A percentile compares a stretch with the other conserved stretches of the same genome.
Conservation (phyloP, 2,329 filamentous ascomycete genomes). For the Cladophialophora immunda region DNA sequence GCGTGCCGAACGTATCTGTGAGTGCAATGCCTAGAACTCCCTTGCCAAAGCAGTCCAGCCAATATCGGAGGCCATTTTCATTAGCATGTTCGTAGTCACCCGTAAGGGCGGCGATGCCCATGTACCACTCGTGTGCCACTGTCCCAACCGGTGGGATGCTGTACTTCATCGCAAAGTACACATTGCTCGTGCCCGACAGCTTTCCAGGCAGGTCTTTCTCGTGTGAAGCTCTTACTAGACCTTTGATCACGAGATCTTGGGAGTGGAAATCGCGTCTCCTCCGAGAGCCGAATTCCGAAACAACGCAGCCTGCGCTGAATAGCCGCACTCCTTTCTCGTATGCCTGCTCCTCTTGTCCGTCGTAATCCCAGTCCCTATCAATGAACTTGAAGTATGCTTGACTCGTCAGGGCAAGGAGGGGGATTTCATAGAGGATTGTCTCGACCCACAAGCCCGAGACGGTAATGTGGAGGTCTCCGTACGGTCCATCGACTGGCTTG, state of each 20-base stretch:
- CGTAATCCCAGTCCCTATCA: constrained; percentile 90
- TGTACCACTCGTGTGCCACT: constrained; percentile 98
- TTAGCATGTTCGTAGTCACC: constrained; percentile 86
- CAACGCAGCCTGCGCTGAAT: constrained; percentile 81
- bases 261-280: constrained; percentile 93
- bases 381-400: constrained; percentile 98
- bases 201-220: constrained; percentile 73
- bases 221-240: constrained; percentile 79
- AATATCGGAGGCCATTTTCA: constrained; percentile 83
- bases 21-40: constrained; percentile 86
- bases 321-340: constrained; percentile 80
- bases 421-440: constrained; percentile 98
- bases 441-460: constrained; percentile 89
- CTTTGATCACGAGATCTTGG: constrained; percentile 88
- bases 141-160: constrained; percentile 85
- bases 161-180: constrained; percentile 95
- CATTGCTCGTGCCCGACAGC: constrained; percentile 91
- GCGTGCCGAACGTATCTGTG: constrained; percentile 96
- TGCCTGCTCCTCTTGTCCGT: constrained; percentile 85
- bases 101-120: constrained; percentile 93
- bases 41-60: constrained; percentile 89
- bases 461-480: constrained; percentile 78
- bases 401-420: constrained; percentile 86
- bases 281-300: constrained; percentile 93
- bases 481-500: constrained; percentile 63